Evolutionary conservation across 192 early-diverging fungal genomes (phyloP), one percentile per base, ranked within the genome.

Genomic region (Mortierella hygrophila): DNA sequence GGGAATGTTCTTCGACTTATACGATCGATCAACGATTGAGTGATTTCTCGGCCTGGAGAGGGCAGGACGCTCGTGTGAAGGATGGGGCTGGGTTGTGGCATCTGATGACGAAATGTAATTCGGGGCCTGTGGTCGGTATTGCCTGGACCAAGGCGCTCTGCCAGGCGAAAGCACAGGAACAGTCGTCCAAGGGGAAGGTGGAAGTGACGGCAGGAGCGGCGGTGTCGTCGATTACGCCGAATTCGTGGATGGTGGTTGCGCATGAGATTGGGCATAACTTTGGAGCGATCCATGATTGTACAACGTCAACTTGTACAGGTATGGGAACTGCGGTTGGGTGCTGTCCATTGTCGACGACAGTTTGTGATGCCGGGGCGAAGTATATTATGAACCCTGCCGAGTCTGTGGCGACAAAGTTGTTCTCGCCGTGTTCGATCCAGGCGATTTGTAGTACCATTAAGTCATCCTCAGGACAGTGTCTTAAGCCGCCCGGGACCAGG

Each of bases 211-310:
- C 96, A 20, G 97, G 97, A 23, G 94, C 96, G 0, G 98, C 94
- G 49, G 94, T 99, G 2, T 97, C 95, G 23, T 95, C 97, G 0
- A 92, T 93, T n/a, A 93, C 92, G 23, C 91, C 93, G n/a, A 94
- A 94, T 75, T 96, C 97, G 85, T 99, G 97, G 97, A 97, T 97
- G 89, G 94, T 97, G 6, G 94, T 98, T 15, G 98, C 98, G 37
- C 98, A 99, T 82, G 98, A 98, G 88, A 93, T 98, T 83, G 97
- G 97, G 32, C 97, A 98, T 80, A 93, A 93, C 54, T 95, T 95
- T 88, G 97, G 97, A 52, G 97, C 97, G 2, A 91, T 91, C 71
- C 97, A 99, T 82, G 98, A 99, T 83, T 99, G 98, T 79, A 95
- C 92, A 4, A 54, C 82, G 29, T 70, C 82, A 23, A 89, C 91